Conservation (phyloP, 148 eudicot genomes). For the Chenopodium album region DNA sequence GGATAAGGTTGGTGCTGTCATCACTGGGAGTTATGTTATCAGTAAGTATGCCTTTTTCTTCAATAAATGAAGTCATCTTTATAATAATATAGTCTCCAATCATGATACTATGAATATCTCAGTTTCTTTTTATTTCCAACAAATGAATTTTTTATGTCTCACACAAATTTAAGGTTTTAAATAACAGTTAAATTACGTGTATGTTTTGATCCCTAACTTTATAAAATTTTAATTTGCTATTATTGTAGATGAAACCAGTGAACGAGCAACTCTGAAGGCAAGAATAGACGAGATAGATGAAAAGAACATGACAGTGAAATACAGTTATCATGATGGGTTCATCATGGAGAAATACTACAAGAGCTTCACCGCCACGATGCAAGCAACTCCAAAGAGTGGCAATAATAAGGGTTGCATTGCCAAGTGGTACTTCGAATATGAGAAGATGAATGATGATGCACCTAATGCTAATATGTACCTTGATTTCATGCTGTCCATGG, state of each 20-base stretch:
- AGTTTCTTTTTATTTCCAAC: too few species aligned
- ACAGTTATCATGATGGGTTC: slow-evolving; percentile 20
- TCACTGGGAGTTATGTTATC: slow-evolving; percentile 14
- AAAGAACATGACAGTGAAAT: neutral
- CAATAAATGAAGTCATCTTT: too few species aligned
- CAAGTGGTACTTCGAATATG: slow-evolving; percentile 34
- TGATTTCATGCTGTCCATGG: slow-evolving; percentile 4
- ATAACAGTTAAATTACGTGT: too few species aligned
- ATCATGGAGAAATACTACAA: slow-evolving; percentile 15
- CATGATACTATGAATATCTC: too few species aligned
- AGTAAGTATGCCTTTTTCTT: neutral
- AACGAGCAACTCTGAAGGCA: slow-evolving; percentile 4
- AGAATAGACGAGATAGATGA: slow-evolving; percentile 15
- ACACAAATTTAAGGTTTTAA: too few species aligned
- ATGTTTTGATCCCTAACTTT: too few species aligned
- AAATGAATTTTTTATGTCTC: too few species aligned
- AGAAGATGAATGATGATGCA: slow-evolving; percentile 27
- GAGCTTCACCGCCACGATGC: slow-evolving; percentile 20
- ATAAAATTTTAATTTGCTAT: too few species aligned
- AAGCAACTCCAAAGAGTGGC: slow-evolving; percentile 18
- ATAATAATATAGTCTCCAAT: too few species aligned
- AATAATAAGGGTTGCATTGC: slow-evolving; percentile 10
- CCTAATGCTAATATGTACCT: slow-evolving; percentile 30
- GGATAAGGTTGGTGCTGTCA: slow-evolving; percentile 15
- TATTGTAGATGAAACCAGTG: slow-evolving; percentile 3